Evolutionary conservation across 2,329 filamentous ascomycete species (phyloP), one percentile per base, ranked within the genome.

Genomic region (Alternaria gaisen): DNA sequence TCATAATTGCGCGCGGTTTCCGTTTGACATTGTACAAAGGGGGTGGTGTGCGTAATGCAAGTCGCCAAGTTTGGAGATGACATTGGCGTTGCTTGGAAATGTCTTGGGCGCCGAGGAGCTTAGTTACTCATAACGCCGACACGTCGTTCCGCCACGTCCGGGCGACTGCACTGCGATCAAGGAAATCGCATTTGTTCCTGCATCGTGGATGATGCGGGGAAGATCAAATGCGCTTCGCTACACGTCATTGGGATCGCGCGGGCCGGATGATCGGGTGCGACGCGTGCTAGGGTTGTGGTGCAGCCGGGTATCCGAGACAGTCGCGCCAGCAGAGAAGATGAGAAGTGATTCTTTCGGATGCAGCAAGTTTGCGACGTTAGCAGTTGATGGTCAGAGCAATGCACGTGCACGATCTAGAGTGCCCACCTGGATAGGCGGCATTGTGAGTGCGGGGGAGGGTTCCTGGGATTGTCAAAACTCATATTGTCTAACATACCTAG

Each of bases 71-170:
- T 40, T 26, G 16, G n/a, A 36, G 53, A 24, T 46, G 51, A 47
- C 50, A 46, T 65, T 63, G 64, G 63, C 63, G 52, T 12, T 50
- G 50, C 63, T 65, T 65, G 63, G 60, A 53, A 26, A 22, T 18
- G 14, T 32, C 42, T 32, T 54, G 44, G 56, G 56, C 56, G 56
- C 56, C 50, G 51, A 58, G 50, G 14, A 11, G 16, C 56, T 26
- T 53, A 41, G 52, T 22, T 34, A 41, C 38, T 34, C 18, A 26
- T 20, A 7, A 44, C 55, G 9, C n/a, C 32, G 24, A 44, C 16
- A 54, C 41, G 32, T 40, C 32, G 38, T 54, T 58, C 56, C 56
- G 56, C 50, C 24, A 30, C 18, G 56, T 54, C 50, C 56, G 50
- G 50, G 32, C 42, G 32, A 38, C 56, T 38, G 44, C 32, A 32